Base-by-base conservation (phyloP, 2,329 filamentous ascomycete genomes). In the Exophiala lecanii-corni region DNA sequence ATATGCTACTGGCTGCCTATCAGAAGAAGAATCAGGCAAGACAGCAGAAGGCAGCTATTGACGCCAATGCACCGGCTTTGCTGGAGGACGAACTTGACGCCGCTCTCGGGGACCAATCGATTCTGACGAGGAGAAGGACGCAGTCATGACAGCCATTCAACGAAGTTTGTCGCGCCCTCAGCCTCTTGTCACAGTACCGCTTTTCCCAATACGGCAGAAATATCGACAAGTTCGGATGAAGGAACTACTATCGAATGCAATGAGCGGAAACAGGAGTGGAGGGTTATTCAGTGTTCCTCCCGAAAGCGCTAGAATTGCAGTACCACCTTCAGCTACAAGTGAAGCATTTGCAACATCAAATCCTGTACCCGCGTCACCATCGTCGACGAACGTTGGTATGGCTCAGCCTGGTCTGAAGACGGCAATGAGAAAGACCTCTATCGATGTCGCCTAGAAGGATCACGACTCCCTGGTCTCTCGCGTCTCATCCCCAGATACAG, bases 11-110 rank as follows among this genome's bases (percentile, higher is more conserved):
- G 26, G 82, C 85, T 10, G 83, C 84, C 5, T 92, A 92, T 59
- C 86, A 92, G 64, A 96, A 97, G 75, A 97, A 96, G 74, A 98
- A 98, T 58, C 92, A 97, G 65, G 92, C 92, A 16, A 94, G 95
- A 60, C 87, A 95, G 69, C 92, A 97, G 66, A 87, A 96, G 70
- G 89, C 89, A 25, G 89, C 89, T 26, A 84, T 98, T 55, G 89
- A 97, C 62, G 91, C 92, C 43, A 94, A 94, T 62, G 89, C 89
- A 1, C 89, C 89, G 2, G 91, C 51, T 17, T 39, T 56, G 3
- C 47, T 49, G 9, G 55, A 57, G 13, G 53, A 55, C n/a, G 55
- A 55, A 16, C 43, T 55, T 15, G 52, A 55, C 36, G 86, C 81
- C 2, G 43, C 48, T 7, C 34, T 52, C n/a, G 38, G 43, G 55